These are phyloP conservation scores for Coniophora puteana DNA, from an alignment of 1,284 basidiomycete genomes.

Conservation along the genomic window DNA sequence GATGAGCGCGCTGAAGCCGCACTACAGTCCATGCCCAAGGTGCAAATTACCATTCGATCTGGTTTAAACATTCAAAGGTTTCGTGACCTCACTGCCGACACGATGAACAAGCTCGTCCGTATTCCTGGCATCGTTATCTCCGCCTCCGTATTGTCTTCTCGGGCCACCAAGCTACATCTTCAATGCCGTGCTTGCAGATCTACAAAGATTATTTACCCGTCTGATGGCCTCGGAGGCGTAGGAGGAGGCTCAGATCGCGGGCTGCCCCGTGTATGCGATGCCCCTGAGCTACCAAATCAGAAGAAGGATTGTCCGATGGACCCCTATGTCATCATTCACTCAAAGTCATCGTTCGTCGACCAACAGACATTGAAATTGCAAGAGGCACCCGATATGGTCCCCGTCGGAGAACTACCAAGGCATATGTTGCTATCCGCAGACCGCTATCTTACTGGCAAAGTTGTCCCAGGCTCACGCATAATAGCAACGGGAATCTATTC, in stretches of 20 bases:
- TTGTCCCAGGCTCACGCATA: constrained; percentile 92
- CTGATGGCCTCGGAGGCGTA: constrained; percentile 84
- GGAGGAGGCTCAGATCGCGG: constrained; percentile 78
- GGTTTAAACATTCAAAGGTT: constrained; percentile 93
- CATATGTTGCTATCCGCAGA: constrained; percentile 95
- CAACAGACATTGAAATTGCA: constrained; percentile 97
- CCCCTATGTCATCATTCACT: constrained; percentile 95
- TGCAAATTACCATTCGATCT: constrained; percentile 89
- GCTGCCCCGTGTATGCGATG: constrained; percentile 83
- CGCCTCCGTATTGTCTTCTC: constrained; percentile 89
- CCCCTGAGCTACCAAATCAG: constrained; percentile 69
- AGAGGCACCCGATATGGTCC: constrained; percentile 99
- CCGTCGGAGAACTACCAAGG: constrained; percentile 94
- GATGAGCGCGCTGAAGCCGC: constrained; percentile 54
- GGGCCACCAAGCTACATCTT: constrained; percentile 89
- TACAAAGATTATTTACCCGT: constrained; percentile 78
- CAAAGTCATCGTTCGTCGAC: constrained; percentile 93
- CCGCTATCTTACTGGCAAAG: constrained; percentile 84
- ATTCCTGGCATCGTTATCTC: constrained; percentile 99
- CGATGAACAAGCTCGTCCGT: constrained; percentile 93
- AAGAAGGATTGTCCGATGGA: constrained; percentile 94
- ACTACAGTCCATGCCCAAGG: constrained; percentile 70
- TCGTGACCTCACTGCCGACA: constrained; percentile 89
- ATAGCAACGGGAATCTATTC: constrained; percentile 97
- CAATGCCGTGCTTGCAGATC: constrained; percentile 91